Evolutionary conservation across 1,284 basidiomycete genomes (phyloP), one percentile per base, ranked within the genome.

Genomic region (Sporisorium sorghi): DNA sequence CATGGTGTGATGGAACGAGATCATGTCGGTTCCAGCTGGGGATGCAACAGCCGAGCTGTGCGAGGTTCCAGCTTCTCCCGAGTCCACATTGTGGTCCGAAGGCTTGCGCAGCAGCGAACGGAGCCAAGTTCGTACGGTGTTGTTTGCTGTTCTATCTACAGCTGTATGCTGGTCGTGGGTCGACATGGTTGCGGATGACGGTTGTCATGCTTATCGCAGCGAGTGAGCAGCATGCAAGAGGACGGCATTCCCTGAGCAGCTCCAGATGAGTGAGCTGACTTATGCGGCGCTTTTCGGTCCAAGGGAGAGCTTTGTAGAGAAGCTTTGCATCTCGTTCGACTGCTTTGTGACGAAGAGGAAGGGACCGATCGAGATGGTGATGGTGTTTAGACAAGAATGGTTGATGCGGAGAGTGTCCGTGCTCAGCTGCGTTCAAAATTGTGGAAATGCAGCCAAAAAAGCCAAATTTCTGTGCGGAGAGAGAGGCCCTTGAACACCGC

Each of bases 1-100:
- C 47, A 69, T 58, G 10, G 67, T 65, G 19, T 74, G 66, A 33
- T 74, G 72, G 33, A 74, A 74, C 8, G 67, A 74, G 63, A 74
- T 69, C 67, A 74, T 70, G 40, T 74, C 59, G 8, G 63, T 33
- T 3, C 53, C 54, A 7, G 11, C 51, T 0, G 46, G 17, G n/a
- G 49, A 11, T n/a, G 35, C 12, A 9, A 43, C 47, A 14, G 46
- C n/a, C 17, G 26, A 28, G 28, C 28, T 19, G 28, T 46, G 35
- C 9, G 67, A 64, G 6, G 52, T 9, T 1, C 42, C 49, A 14
- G 52, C 3, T 7, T 32, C n/a, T 11, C 7, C 23, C 11, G 21
- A 4, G 23, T 64, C 57, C 2, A 10, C 35, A 33, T 30, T 17
- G 5, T 52, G 32, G 28, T 64, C 61, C 14, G 61, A 69, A 4